Percentiles rank a stretch among this genome's conserved stretches.
Conservation (phyloP, 148 eudicot genomes). For the Mesembryanthemum crystallinum region DNA sequence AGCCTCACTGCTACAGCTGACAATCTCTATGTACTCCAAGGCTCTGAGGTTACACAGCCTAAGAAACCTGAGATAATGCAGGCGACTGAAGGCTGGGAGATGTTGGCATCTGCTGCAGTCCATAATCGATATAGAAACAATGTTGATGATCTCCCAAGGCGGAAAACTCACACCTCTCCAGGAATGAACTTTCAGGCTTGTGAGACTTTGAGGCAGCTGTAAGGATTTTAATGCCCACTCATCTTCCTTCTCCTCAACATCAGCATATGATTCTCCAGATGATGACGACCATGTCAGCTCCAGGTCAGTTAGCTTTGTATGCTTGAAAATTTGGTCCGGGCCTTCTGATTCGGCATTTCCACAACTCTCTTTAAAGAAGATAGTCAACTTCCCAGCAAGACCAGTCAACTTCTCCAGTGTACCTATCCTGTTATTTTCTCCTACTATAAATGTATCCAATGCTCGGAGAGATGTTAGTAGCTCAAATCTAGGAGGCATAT, state of each 20-base stretch:
- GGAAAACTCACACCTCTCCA: conserved; percentile 17
- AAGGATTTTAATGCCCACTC: not conserved
- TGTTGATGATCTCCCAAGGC: not conserved
- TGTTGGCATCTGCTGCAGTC: not conserved
- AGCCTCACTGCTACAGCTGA: not conserved
- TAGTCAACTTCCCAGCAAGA: not conserved
- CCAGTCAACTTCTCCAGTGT: not conserved
- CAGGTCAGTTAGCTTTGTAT: not conserved
- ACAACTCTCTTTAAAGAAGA: not conserved
- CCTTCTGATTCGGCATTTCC: not conserved
- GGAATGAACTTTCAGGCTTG: not conserved
- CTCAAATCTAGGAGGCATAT: not conserved
- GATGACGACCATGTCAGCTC: not conserved
- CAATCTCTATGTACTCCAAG: not conserved
- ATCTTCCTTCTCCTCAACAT: not conserved
- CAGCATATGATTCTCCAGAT: no score
- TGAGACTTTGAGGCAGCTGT: not conserved
- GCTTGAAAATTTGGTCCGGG: not conserved
- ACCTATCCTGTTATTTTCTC: conserved; percentile 3
- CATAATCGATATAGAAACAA: not conserved
- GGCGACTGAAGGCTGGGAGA: conserved; percentile 5
- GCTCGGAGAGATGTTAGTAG: not conserved
- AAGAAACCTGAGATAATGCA: conserved; percentile 2
- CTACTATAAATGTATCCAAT: conserved; percentile 3
- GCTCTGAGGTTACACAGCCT: not conserved